Evolutionary conservation across 768 basidiomycete genomes (phyloP), one percentile per base, ranked within the genome.

Genomic region (Boletus subparvulus): DNA sequence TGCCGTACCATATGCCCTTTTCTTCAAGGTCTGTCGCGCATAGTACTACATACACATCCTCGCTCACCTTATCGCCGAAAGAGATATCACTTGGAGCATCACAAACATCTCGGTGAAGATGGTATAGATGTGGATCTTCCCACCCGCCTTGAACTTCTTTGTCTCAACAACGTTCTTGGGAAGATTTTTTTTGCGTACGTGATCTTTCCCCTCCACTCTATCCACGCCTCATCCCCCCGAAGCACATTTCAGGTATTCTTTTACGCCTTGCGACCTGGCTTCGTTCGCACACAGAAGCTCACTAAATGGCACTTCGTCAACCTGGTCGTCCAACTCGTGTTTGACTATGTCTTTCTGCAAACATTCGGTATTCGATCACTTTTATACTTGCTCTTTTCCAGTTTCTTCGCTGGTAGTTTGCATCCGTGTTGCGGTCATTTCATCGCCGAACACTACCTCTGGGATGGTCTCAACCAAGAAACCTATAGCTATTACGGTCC

Each of bases 231-330:
- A 70, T 40, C 9, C 32, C 32, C 5, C n/a, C 11, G 4, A 67
- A 95, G 94, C 41, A 96, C 92, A 3, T 99, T 98, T 77, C 97
- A 98, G 76, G 93, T 99, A 56, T 73, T 99, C 54, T 99, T 99
- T 77, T 99, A 99, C 71, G 97, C 97, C 44, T 80, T 99, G 54
- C 89, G 97, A 35, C 97, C 97, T 1, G 90, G 90, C 21, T 90
- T 99, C 68, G 88, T 98, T 50, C 88, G 94, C 44, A 77, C 83
- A 6, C 96, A 98, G 65, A 83, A 73, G 12, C 78, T 87, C 16
- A 95, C 92, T 0, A 75, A 72, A 47, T 98, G 94, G 93, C 95
- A 98, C 74, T 66, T 84, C 40, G 72, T 88, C 73, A 97, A 98
- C 75, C 70, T 95, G 57, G 40, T 78, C 52, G 72, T 75, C 7